Conservation (phyloP, 2,329 filamentous ascomycete genomes). For the Penicillium sp. region DNA sequence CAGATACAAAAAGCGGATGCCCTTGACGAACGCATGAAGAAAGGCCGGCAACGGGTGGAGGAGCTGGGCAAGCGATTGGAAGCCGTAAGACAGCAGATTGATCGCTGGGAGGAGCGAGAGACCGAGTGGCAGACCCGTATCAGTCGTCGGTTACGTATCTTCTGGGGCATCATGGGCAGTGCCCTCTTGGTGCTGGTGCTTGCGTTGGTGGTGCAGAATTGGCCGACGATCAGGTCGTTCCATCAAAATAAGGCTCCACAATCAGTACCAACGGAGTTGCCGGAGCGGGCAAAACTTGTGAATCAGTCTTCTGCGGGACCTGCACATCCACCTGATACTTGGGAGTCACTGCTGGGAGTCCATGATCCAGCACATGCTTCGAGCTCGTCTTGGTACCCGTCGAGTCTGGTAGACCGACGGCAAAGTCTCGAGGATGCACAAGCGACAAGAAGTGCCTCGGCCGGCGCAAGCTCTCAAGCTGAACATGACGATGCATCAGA, state of each 20-base stretch:
- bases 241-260: conserved; percentile 4
- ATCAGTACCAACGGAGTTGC: conserved; percentile 13
- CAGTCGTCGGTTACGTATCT: conserved; percentile 44
- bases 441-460: conserved; percentile 8
- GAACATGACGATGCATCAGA: conserved; percentile 18
- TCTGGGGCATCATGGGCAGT: conserved; percentile 39
- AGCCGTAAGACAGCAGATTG: conserved; percentile 43
- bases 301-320: conserved; percentile 21
- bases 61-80: conserved; percentile 45
- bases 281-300: conserved; percentile 10
- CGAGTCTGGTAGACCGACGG: conserved; percentile 27
- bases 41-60: conserved; percentile 40
- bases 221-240: conserved; percentile 16
- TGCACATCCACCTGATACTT: conserved; percentile 8
- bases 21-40: conserved; percentile 46
- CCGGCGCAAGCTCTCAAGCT: not conserved
- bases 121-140: conserved; percentile 47
- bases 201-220: conserved; percentile 35
- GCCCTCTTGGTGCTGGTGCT: conserved; percentile 36
- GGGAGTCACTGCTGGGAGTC: conserved; percentile 10
- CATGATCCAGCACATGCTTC: not conserved
- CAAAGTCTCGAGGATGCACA: conserved; percentile 17
- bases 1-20: conserved; percentile 43
- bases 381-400: conserved; percentile 23
- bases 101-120: conserved; percentile 49